These are phyloP conservation scores for Chlorella sp. DNA, from an alignment of 139 green algal species.

Conservation along the genomic window DNA sequence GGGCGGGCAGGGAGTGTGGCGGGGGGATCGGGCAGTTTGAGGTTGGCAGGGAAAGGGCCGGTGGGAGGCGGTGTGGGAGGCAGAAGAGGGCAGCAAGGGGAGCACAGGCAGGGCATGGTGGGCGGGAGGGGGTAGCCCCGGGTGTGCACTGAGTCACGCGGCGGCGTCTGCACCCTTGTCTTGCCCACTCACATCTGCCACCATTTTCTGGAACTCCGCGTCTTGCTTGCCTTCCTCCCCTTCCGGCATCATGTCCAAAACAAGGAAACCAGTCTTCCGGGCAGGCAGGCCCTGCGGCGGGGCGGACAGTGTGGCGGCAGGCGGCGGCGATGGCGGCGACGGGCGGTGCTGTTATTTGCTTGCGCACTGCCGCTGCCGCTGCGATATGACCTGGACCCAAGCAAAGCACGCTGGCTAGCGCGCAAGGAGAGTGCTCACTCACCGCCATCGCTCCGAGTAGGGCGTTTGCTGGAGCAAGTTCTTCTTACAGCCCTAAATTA, in stretches of 20 bases:
- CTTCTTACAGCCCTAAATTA: too few species aligned
- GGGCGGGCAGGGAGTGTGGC: not conserved
- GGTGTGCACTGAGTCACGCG: not conserved
- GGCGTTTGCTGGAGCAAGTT: too few species aligned
- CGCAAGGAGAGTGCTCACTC: too few species aligned
- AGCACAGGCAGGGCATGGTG: not conserved
- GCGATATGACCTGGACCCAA: too few species aligned
- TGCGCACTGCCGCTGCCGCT: too few species aligned
- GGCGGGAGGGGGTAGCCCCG: too few species aligned
- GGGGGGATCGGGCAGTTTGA: not conserved
- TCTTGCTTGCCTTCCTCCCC: conserved; percentile 8
- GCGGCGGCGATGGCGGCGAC: not conserved
- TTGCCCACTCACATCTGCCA: conserved; percentile 2
- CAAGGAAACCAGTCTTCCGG: not conserved
- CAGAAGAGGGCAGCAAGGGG: not conserved
- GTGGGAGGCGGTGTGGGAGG: too few species aligned
- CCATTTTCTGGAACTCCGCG: conserved; percentile 27
- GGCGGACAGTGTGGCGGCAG: not conserved
- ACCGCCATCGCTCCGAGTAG: too few species aligned
- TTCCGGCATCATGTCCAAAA: not conserved
- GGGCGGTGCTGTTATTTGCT: not conserved
- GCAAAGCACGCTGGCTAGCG: too few species aligned
- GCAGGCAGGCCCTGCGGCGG: not conserved
- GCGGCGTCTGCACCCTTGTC: not conserved
- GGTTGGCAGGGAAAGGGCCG: not conserved